phyloP scores from a whole-genome alignment of 2,329 filamentous ascomycete genomes.

The Xylaria sp. region DNA sequence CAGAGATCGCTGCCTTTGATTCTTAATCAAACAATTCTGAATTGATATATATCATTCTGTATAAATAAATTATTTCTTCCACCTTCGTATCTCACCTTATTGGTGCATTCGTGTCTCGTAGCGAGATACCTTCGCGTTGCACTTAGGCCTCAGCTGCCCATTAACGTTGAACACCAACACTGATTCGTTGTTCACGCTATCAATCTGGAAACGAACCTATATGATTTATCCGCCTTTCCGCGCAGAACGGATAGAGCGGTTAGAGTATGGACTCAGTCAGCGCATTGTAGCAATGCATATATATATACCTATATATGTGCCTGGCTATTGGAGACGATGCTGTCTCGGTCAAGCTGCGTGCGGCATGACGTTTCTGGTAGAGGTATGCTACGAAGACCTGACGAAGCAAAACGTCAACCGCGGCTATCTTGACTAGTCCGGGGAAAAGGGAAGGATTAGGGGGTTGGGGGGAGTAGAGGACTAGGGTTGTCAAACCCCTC shows the following conservation, averaged over 20 bases:
- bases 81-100: too few relatives aligned
- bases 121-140: too few relatives aligned
- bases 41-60: too few relatives aligned
- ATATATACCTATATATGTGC: too few relatives aligned
- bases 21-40: neutral
- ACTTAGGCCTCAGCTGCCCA: neutral
- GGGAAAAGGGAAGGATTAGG: constrained; percentile 16
- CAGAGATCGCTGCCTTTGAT: too few relatives aligned
- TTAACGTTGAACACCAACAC: neutral
- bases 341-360: neutral
- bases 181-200: neutral
- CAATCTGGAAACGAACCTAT: neutral
- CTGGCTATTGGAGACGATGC: neutral
- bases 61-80: too few relatives aligned
- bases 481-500: neutral
- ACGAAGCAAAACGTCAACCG: neutral
- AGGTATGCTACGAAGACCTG: neutral
- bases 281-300: neutral
- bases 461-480: neutral
- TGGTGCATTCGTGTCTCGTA: too few relatives aligned
- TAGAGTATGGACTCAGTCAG: constrained; percentile 4
- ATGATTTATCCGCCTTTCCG: neutral
- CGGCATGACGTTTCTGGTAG: constrained; percentile 1
- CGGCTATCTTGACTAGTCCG: constrained; percentile 17
- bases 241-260: neutral